phyloP scores from a whole-genome alignment of 1,139 yeast species.

The Lodderomyces orthopsilosis region DNA sequence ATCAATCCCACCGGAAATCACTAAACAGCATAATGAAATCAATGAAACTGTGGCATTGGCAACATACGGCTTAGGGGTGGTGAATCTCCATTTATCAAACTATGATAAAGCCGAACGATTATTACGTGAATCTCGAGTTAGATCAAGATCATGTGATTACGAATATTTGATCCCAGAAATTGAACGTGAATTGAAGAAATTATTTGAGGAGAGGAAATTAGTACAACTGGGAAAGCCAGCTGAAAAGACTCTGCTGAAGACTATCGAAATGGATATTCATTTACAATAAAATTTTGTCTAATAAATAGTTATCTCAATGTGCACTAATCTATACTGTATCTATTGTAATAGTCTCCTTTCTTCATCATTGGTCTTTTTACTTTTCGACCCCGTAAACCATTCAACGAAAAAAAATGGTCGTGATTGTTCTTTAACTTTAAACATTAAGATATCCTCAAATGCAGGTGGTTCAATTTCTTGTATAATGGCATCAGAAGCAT shows the following conservation, averaged over 20 bases:
- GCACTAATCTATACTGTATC: background rate
- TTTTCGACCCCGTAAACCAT: slow-evolving; percentile 4
- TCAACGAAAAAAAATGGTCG: slow-evolving; percentile 7
- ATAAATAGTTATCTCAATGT: background rate
- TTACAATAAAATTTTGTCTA: slow-evolving; percentile 13
- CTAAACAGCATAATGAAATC: slow-evolving; percentile 21
- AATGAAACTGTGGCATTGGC: slow-evolving; percentile 73
- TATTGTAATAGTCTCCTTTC: slow-evolving; percentile 15
- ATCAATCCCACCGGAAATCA: slow-evolving; percentile 37
- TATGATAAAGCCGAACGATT: slow-evolving; percentile 57
- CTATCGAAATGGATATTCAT: slow-evolving; percentile 20
- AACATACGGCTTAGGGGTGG: slow-evolving; percentile 82
- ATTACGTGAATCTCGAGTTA: slow-evolving; percentile 65
- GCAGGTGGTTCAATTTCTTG: slow-evolving; percentile 42
- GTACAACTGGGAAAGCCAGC: slow-evolving; percentile 7
- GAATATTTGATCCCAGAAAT: slow-evolving; percentile 61
- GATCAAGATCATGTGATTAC: slow-evolving; percentile 69
- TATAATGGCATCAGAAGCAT: slow-evolving; percentile 22
- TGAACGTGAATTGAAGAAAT: slow-evolving; percentile 59
- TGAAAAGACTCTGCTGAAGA: slow-evolving; percentile 10
- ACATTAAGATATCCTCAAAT: slow-evolving; percentile 29
- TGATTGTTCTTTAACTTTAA: slow-evolving; percentile 22
- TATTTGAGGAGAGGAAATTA: slow-evolving; percentile 32
- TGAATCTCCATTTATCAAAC: slow-evolving; percentile 57
- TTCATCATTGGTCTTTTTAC: slow-evolving; percentile 15